phyloP scores from a whole-genome alignment of 495 filamentous ascomycete species.

The Penicillium lividum region DNA sequence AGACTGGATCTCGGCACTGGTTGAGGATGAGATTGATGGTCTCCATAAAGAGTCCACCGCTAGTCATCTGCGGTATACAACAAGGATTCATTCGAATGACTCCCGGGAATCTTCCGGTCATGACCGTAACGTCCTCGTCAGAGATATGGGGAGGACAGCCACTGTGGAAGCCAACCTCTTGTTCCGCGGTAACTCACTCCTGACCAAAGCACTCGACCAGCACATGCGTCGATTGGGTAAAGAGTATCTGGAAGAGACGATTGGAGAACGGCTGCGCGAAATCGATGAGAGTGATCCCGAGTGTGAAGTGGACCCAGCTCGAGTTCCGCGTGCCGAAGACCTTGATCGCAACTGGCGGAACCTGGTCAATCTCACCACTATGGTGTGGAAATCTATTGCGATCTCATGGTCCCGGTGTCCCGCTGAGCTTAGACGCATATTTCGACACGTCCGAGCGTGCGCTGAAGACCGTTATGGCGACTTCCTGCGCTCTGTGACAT shows the following conservation, averaged over 20 bases:
- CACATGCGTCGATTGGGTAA: slow-evolving; percentile 95
- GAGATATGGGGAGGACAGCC: slow-evolving; percentile 58
- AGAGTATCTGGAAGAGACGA: slow-evolving; percentile 87
- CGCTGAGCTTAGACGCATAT: slow-evolving; percentile 79
- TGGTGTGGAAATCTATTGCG: slow-evolving; percentile 82
- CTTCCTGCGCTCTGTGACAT: slow-evolving; percentile 86
- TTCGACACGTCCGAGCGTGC: slow-evolving; percentile 90
- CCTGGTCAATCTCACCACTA: slow-evolving; percentile 73
- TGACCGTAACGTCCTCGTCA: slow-evolving; percentile 62
- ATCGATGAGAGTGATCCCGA: slow-evolving; percentile 87
- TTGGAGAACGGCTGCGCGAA: slow-evolving; percentile 79
- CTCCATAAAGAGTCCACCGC: slow-evolving; percentile 72
- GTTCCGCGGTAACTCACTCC: slow-evolving; percentile 91
- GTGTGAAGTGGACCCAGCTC: slow-evolving; percentile 88
- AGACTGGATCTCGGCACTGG: slow-evolving; percentile 90
- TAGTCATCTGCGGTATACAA: slow-evolving; percentile 71
- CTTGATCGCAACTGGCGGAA: slow-evolving; percentile 81
- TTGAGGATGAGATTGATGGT: slow-evolving; percentile 97
- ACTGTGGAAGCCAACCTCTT: slow-evolving; percentile 86
- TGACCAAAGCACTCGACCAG: slow-evolving; percentile 90
- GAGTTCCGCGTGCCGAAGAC: slow-evolving; percentile 69
- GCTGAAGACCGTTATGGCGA: slow-evolving; percentile 98
- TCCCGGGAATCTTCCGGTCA: slow-evolving; percentile 64
- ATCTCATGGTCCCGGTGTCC: slow-evolving; percentile 73
- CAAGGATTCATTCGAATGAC: slow-evolving; percentile 77